A percentile compares a stretch with the other conserved stretches of the same genome.
Evolutionary conservation across 2,329 filamentous ascomycete species (phyloP).

Genomic region (Penicillium sp.): DNA sequence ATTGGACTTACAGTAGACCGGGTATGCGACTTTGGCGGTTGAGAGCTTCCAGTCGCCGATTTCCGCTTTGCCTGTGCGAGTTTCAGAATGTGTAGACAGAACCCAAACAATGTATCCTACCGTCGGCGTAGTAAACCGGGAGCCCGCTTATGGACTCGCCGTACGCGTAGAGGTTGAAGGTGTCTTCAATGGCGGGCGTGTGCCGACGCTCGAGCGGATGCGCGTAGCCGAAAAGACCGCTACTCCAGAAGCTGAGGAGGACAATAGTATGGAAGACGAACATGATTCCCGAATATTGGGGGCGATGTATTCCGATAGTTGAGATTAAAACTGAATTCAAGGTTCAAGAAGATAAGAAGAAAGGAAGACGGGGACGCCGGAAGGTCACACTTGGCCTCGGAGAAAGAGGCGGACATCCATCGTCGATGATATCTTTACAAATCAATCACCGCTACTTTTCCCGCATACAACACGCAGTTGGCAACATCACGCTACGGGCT

Average conservation of each 20-base stretch:
- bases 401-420: too few relatives aligned
- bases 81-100: background rate
- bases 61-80: slow-evolving; percentile 7
- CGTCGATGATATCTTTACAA: too few relatives aligned
- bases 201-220: slow-evolving; percentile 1
- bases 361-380: too few relatives aligned
- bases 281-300: background rate
- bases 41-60: slow-evolving; percentile 4
- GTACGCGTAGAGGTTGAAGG: slow-evolving; percentile 14
- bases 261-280: background rate
- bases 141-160: slow-evolving; percentile 9
- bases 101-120: background rate
- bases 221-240: background rate
- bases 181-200: background rate
- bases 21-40: background rate
- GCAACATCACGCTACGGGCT: too few relatives aligned
- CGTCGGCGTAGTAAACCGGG: slow-evolving; percentile 9
- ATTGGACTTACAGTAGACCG: slow-evolving; percentile 13
- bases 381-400: too few relatives aligned
- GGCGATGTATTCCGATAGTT: too few relatives aligned
- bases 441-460: too few relatives aligned
- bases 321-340: too few relatives aligned
- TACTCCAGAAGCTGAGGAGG: background rate
- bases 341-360: too few relatives aligned
- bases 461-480: too few relatives aligned